Conservation (phyloP, 495 filamentous ascomycete species). For the Talaromyces trachyspermus region DNA sequence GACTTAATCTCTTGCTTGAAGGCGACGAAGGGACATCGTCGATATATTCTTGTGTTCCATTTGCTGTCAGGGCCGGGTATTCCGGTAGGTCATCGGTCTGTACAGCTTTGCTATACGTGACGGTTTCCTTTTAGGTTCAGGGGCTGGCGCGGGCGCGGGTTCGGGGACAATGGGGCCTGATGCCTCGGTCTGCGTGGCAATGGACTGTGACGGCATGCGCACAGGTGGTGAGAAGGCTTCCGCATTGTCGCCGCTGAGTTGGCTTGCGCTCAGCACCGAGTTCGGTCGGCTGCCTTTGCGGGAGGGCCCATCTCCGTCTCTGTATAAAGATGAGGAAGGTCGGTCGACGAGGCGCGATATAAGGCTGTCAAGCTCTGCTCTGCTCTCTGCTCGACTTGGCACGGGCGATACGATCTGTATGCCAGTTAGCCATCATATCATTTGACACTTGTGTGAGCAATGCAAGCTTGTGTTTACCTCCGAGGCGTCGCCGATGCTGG, state of each 20-base stretch:
- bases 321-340: constrained; percentile 63
- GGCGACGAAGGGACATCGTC: constrained; percentile 41
- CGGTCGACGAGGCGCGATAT: constrained; percentile 74
- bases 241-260: constrained; percentile 62
- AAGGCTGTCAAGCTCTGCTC: constrained; percentile 74
- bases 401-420: constrained; percentile 59
- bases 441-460: constrained; percentile 2
- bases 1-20: constrained; percentile 58
- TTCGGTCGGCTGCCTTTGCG: constrained; percentile 72
- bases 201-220: constrained; percentile 35
- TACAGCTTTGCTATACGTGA: constrained; percentile 92
- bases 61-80: constrained; percentile 26
- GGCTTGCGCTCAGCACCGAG: constrained; percentile 70
- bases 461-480: constrained; percentile 44
- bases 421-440: constrained; percentile 14
- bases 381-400: constrained; percentile 60
- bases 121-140: constrained; percentile 70
- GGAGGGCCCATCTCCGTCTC: constrained; percentile 59
- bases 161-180: constrained; percentile 64
- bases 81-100: constrained; percentile 57
- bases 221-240: constrained; percentile 35
- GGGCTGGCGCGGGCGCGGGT: constrained; percentile 61
- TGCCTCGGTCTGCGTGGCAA: constrained; percentile 62
- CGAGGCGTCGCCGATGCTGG: constrained; percentile 53
- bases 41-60: constrained; percentile 57